Base-by-base conservation (phyloP, 768 basidiomycete genomes). In the Phallus indusiatus region DNA sequence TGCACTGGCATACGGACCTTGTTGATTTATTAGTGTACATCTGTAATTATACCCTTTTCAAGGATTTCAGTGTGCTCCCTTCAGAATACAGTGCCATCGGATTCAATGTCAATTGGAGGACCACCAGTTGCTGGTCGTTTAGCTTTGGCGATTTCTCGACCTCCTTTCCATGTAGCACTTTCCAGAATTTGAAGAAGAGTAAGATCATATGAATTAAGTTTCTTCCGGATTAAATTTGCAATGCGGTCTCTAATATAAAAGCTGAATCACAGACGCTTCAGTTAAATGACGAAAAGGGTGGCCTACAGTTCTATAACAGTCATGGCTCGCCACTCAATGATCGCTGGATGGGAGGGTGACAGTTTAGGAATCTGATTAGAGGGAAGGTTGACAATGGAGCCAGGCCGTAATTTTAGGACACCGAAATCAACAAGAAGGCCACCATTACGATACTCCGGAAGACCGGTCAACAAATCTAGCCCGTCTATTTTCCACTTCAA, bases 371-470 rank as follows among this genome's bases (percentile, higher is more conserved):
- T 76, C 20, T 75, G 75, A 7, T 81, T 72, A 18, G 68, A 70
- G 0, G 54, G 35, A 7, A 34, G 71, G 7, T 63, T 36, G 0
- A 81, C 75, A 12, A 94, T 72, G 0, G 73, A 74, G 20, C 71
- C 69, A 0, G 79, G 75, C 37, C 85, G 85, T 59, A 96, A 81
- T 1, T 76, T 75, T 47, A 98, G 73, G 14, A 94, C 84, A 6
- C 85, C 88, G 0, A 90, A 75, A 68, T 99, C 95, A 50, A 96
- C 71, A 22, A 96, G 75, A 1, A 99, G 78, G 6, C 95, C 95
- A 85, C 92, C 95, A 63, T 96, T 96, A 47, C 94, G 82, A 71
- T 98, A 98, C 72, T 98, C 94, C 0, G 95, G 94, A 34, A 97
- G 72, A 1, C 95, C 95, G 0, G 94, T 96, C 81, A 94, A 81